phyloP scores from a whole-genome alignment of 257 asterid genomes.

The Striga asiatica region DNA sequence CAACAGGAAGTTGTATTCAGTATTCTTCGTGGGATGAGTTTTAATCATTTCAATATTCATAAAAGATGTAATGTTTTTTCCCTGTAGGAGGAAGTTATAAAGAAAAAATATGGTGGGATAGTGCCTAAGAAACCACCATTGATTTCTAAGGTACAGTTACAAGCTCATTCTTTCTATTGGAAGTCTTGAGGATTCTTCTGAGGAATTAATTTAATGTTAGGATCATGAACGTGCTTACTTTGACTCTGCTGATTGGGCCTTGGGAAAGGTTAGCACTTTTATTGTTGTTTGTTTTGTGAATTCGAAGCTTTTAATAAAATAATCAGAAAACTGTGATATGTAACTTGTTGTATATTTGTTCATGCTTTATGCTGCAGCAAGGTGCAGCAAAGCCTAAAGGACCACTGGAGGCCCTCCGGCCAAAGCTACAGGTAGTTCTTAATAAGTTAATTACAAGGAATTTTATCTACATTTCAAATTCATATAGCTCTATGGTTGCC shows the following conservation, averaged over 20 bases:
- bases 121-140: constrained; percentile 89
- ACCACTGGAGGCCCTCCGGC: constrained; percentile 98
- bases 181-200: not conserved
- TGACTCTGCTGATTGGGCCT: constrained; percentile 99
- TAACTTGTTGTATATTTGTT: not conserved
- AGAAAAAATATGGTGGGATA: constrained; percentile 93
- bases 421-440: constrained; percentile 80
- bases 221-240: constrained; percentile 99
- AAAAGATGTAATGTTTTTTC: not conserved
- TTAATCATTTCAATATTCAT: not conserved
- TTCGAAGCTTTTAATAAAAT: not conserved
- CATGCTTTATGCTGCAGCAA: constrained; percentile 48
- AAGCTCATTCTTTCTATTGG: too few species aligned
- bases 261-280: constrained; percentile 66
- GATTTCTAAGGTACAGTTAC: constrained; percentile 67
- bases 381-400: constrained; percentile 97
- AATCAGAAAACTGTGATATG: not conserved
- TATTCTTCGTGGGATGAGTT: not conserved
- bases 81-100: constrained; percentile 59
- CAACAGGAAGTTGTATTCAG: constrained; percentile 54
- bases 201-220: constrained; percentile 27
- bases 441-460: not conserved
- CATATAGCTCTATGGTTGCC: not conserved
- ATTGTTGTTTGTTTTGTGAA: not conserved
- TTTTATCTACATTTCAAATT: not conserved